Percentiles rank a stretch among this genome's conserved stretches.
Evolutionary conservation across 2,329 filamentous ascomycete genomes (phyloP).

Genomic region (Aspergillus chevalieri): DNA sequence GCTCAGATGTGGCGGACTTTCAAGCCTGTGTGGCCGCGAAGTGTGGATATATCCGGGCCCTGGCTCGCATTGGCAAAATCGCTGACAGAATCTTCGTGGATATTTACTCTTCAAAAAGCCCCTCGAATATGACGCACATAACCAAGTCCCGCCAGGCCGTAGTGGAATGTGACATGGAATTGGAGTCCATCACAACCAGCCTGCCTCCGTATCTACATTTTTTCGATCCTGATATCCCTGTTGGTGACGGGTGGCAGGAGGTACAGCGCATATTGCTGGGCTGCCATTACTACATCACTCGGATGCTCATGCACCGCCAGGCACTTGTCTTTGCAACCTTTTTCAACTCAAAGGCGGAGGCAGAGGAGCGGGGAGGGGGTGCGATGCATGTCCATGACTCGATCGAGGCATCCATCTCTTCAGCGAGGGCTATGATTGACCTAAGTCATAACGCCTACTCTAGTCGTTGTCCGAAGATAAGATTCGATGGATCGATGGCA

Average conservation of each 20-base stretch:
- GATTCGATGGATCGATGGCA: slow-evolving; percentile 5
- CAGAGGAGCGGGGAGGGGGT: background rate
- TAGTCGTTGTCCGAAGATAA: background rate
- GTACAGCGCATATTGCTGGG: slow-evolving; percentile 9
- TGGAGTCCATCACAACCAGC: slow-evolving; percentile 2
- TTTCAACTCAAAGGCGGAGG: background rate
- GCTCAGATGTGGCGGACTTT: too few species aligned
- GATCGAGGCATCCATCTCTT: background rate
- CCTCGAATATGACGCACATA: background rate
- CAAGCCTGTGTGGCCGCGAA: background rate
- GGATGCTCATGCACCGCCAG: slow-evolving; percentile 9
- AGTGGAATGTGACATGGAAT: background rate
- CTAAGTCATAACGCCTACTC: background rate
- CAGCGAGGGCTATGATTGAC: slow-evolving; percentile 1
- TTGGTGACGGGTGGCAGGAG: slow-evolving; percentile 10
- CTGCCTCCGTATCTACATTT: slow-evolving; percentile 9
- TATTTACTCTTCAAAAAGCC: background rate
- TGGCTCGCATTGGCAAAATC: slow-evolving; percentile 6
- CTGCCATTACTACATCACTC: slow-evolving; percentile 4
- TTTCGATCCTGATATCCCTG: slow-evolving; percentile 6
- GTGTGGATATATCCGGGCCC: slow-evolving; percentile 6
- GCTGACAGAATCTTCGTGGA: background rate
- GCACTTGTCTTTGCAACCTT: slow-evolving; percentile 5
- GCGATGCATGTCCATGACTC: background rate
- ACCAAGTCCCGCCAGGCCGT: background rate